Evolutionary conservation across 179 eudicot genomes (phyloP).

Genomic region (Beta macrorhiza): DNA sequence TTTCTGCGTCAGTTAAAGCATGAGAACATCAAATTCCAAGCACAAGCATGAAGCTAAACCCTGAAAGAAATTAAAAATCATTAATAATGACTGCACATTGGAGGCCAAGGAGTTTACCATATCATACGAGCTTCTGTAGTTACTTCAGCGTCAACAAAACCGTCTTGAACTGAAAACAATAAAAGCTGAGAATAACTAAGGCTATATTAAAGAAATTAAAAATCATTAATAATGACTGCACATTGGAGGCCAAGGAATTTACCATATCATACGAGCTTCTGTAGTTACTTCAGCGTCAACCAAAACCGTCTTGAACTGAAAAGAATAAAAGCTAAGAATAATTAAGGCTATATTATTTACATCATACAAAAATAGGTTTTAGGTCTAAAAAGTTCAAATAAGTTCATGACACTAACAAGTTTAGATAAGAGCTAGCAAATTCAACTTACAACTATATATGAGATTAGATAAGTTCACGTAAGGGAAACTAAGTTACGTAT

Average conservation of each 20-base stretch:
- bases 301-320: no score
- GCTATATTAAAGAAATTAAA: neutral
- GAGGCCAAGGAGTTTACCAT: constrained; percentile 18
- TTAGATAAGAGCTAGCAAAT: neutral
- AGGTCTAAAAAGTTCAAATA: neutral
- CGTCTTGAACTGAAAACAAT: neutral
- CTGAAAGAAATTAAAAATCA: neutral
- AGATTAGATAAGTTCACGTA: no score
- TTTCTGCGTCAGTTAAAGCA: neutral
- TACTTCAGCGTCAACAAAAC: neutral
- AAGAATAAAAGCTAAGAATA: neutral
- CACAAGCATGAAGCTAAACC: neutral
- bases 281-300: neutral
- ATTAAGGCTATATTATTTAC: neutral
- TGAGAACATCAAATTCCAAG: neutral
- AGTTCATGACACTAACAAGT: neutral
- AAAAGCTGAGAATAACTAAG: neutral
- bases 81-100: neutral
- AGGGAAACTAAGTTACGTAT: no score
- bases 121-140: neutral
- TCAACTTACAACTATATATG: no score
- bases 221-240: neutral
- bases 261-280: constrained; percentile 19
- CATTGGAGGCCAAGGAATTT: neutral
- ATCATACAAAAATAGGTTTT: neutral